Evolutionary conservation across 768 basidiomycete species (phyloP), one percentile per base, ranked within the genome.

Genomic region (Suillus subaureus): DNA sequence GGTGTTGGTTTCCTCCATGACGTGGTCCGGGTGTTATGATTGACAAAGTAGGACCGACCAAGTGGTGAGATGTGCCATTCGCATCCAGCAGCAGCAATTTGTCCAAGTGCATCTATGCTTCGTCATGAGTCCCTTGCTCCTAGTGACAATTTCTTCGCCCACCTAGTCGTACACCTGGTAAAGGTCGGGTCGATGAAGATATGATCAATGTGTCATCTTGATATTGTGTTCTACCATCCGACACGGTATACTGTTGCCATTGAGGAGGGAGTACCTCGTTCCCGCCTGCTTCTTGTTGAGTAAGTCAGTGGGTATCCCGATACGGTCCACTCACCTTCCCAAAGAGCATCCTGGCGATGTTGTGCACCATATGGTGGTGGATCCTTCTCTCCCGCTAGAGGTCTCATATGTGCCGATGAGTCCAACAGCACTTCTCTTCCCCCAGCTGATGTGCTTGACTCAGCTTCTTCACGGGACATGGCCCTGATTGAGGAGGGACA

Each of bases 31-130:
- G 37, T 39, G 3, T 39, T 57, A 37, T 39, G 56, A 7, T 57
- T 57, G 35, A 57, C 56, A 15, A 57, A 57, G 33, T 57, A 57
- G 15, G 56, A 57, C 56, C 37, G 56, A 39, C 56, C 37, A 2
- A 26, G 37, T 26, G 56, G 56, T 39, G 56, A 57, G 56, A 57
- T 39, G 12, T 57, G 37, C 56, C 56, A 57, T 57, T 57, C 56
- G 35, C 37, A 31, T 52, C 23, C 58, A 63, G 21, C 47, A 64
- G 8, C 5, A 49, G 7, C 26, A 6, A 28, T 26, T 7, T 28
- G 2, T 16, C 51, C 26, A 4, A 15, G 51, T 18, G 16, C 2
- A 37, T 37, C 55, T 57, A 23, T 37, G 6, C 6, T 56, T 6
- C 0, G 2, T 8, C n/a, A 35, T 37, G 6, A 56, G n/a, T 37